Evolutionary conservation across 345 rosid species (phyloP).

Genomic region (Rhodomyrtus tomentosa): DNA sequence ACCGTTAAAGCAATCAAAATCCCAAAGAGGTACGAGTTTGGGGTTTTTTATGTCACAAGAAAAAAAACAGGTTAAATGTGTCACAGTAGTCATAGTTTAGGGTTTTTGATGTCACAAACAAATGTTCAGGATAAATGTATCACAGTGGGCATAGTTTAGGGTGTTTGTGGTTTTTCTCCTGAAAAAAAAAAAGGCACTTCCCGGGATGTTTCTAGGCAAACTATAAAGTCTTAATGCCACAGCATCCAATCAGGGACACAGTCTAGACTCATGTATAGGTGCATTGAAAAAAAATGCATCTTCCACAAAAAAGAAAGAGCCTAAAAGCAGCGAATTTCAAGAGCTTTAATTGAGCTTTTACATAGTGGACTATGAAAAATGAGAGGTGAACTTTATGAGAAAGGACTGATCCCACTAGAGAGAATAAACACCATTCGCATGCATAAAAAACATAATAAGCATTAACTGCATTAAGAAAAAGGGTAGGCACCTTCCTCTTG

Average conservation of each 20-base stretch:
- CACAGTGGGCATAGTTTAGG: too few species aligned
- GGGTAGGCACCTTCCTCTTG: conserved; percentile 64
- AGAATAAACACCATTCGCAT: not conserved
- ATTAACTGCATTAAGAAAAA: not conserved
- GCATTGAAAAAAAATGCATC: not conserved
- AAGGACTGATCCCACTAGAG: not conserved
- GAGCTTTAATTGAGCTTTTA: not conserved
- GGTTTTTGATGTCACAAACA: too few species aligned
- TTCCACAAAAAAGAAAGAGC: not conserved
- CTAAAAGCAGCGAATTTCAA: not conserved
- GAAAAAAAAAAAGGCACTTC: not conserved
- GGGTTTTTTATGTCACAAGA: too few species aligned
- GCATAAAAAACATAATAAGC: not conserved
- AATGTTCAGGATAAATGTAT: too few species aligned
- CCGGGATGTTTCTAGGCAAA: not conserved
- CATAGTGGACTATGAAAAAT: not conserved
- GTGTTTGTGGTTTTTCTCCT: too few species aligned
- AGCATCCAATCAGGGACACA: not conserved
- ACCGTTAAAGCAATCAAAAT: too few species aligned
- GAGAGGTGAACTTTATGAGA: not conserved
- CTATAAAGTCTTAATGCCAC: not conserved
- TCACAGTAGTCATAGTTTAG: too few species aligned
- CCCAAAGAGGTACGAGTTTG: too few species aligned
- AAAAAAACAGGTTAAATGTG: too few species aligned
- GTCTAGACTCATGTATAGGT: not conserved